Evolutionary conservation across 2,329 filamentous ascomycete species (phyloP), one percentile per base, ranked within the genome.

Genomic region (Diaporthe australafricana): DNA sequence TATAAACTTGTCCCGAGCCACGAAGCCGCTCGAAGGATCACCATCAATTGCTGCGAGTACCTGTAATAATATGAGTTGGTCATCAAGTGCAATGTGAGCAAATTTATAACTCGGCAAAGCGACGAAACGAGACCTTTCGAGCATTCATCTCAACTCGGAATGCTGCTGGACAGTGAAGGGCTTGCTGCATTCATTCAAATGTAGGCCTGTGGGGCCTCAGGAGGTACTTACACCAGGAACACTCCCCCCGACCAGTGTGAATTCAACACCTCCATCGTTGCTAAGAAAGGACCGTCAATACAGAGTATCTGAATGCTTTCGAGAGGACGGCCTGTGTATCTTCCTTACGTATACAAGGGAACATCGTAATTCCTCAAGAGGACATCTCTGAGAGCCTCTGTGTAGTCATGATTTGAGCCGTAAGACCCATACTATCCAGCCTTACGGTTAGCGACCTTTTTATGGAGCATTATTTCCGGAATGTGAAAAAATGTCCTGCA

Each of bases 21-120:
- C 77, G 70, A 86, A 86, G 16, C 83, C 81, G 66, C 63, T 65
- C 27, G 77, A 72, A 14, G 84, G 82, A 70, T 83, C 83, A 3
- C 85, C 86, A 71, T 87, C 86, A 25, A 83, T 82, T 65, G 82
- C 84, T 0, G 85, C 84, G 5, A 88, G 80, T 3, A 84, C 60
- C 60, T 63, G 1, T 20, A 7, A 9, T 25, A 11, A 8, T 42
- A 9, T 2, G 55, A 25, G 55, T 60, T 3, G 16, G 22, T 16
- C 8, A 60, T 38, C 5, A 35, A 56, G 52, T 5, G 7, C 35
- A 12, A 5, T 8, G 14, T 42, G 35, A 20, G 5, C 22, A 7
- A 1, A 55, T 55, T 8, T 14, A 5, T 7, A 8, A 6, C 3
- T 12, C 14, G 8, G 3, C 27, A 30, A 30, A 6, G 48, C 14